phyloP scores from a whole-genome alignment of 164 flowering plant species.

The Stephania yunnanensis region DNA sequence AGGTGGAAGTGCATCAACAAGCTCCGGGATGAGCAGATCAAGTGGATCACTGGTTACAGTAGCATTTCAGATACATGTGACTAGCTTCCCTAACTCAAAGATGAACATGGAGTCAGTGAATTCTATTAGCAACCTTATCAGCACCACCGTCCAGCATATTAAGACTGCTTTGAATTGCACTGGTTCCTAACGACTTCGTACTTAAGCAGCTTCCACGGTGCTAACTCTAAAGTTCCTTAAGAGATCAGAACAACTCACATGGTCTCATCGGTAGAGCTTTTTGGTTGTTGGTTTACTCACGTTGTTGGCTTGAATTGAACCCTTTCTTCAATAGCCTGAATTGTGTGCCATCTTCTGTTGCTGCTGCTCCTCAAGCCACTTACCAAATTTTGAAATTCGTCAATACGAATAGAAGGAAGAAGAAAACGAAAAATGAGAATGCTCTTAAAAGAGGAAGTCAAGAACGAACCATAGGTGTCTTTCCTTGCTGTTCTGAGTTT shows the following conservation, averaged over 20 bases:
- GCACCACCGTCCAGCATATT: slow-evolving; percentile 72
- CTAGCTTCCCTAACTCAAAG: slow-evolving; percentile 62
- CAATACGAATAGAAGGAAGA: neutral
- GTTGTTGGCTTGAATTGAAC: slow-evolving; percentile 30
- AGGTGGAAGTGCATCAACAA: slow-evolving; percentile 33
- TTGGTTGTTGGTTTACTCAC: slow-evolving; percentile 31
- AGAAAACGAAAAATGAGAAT: slow-evolving; percentile 1
- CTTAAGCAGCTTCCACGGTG: neutral
- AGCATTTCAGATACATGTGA: slow-evolving; percentile 73
- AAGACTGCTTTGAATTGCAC: slow-evolving; percentile 64
- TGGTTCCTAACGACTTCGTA: slow-evolving; percentile 23
- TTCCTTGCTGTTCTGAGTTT: slow-evolving; percentile 11
- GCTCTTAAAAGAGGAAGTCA: slow-evolving; percentile 47
- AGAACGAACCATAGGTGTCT: slow-evolving; percentile 72
- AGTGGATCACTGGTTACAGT: slow-evolving; percentile 74
- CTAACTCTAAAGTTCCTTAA: slow-evolving; percentile 17
- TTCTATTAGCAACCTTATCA: slow-evolving; percentile 71
- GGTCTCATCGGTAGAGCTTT: slow-evolving; percentile 15
- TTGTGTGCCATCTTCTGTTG: slow-evolving; percentile 29
- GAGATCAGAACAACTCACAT: slow-evolving; percentile 20
- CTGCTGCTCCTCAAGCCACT: slow-evolving; percentile 6
- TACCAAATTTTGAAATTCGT: neutral
- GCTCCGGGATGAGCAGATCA: slow-evolving; percentile 29
- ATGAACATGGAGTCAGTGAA: slow-evolving; percentile 65
- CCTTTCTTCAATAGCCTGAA: slow-evolving; percentile 39